phyloP scores from a whole-genome alignment of 805 yeast genomes.

The Candida krabiensis region DNA sequence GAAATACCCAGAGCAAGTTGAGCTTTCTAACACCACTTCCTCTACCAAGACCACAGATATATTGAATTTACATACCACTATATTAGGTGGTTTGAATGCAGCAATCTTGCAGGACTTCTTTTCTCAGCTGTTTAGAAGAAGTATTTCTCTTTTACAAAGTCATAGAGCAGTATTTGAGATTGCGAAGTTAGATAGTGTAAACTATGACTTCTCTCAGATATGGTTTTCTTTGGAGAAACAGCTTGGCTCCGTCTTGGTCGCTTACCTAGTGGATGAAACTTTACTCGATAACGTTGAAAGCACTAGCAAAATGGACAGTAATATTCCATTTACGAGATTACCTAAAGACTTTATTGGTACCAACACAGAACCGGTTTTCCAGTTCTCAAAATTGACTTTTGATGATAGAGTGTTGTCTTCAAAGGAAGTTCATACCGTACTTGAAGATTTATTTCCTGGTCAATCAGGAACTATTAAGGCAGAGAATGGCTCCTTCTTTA shows the following conservation, averaged over 20 bases:
- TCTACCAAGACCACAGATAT: slow-evolving; percentile 11
- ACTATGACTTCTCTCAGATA: slow-evolving; percentile 32
- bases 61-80: slow-evolving; percentile 18
- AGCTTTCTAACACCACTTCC: slow-evolving; percentile 17
- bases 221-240: slow-evolving; percentile 47
- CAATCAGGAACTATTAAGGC: slow-evolving; percentile 24
- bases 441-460: slow-evolving; percentile 74
- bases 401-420: slow-evolving; percentile 31
- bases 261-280: slow-evolving; percentile 38
- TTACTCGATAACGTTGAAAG: slow-evolving; percentile 25
- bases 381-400: slow-evolving; percentile 33
- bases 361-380: slow-evolving; percentile 32
- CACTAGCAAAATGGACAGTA: slow-evolving; percentile 13
- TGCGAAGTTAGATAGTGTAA: slow-evolving; percentile 30
- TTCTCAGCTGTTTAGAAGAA: slow-evolving; percentile 64
- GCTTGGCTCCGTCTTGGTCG: slow-evolving; percentile 36
- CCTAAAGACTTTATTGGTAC: slow-evolving; percentile 23
- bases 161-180: slow-evolving; percentile 68
- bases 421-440: slow-evolving; percentile 39
- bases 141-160: slow-evolving; percentile 63
- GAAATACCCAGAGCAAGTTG: slow-evolving; percentile 42
- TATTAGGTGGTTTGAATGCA: slow-evolving; percentile 28
- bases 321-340: slow-evolving; percentile 23
- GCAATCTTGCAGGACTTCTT: slow-evolving; percentile 67
- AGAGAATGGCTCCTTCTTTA: slow-evolving; percentile 42